phyloP scores from a whole-genome alignment of 225 moss, liverwort and hornwort genomes.

The Marchantia paleacea region DNA sequence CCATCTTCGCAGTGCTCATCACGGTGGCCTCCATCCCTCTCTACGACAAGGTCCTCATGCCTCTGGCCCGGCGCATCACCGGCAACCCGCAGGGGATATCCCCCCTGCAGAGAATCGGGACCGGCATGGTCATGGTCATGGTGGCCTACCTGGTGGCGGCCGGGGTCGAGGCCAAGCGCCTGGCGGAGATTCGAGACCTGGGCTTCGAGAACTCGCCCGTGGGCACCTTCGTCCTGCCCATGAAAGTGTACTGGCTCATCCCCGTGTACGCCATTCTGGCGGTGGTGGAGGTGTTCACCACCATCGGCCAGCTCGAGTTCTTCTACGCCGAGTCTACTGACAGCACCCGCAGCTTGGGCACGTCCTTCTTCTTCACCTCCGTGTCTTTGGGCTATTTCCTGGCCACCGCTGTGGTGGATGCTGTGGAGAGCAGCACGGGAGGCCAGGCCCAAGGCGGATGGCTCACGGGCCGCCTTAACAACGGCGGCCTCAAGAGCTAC shows the following conservation, averaged over 20 bases:
- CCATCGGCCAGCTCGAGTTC: constrained; percentile 25
- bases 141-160: constrained; percentile 31
- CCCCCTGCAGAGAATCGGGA: constrained; percentile 18
- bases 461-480: constrained; percentile 12
- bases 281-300: constrained; percentile 17
- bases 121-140: constrained; percentile 28
- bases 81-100: constrained; percentile 14
- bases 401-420: constrained; percentile 10
- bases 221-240: constrained; percentile 17
- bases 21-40: constrained; percentile 13
- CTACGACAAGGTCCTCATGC: constrained; percentile 10
- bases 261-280: constrained; percentile 23
- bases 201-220: constrained; percentile 4
- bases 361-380: constrained; percentile 7
- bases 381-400: constrained; percentile 13
- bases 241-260: constrained; percentile 24
- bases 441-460: not conserved
- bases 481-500: constrained; percentile 15
- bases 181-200: constrained; percentile 13
- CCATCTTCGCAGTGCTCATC: constrained; percentile 17
- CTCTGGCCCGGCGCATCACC: constrained; percentile 16
- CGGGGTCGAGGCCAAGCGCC: constrained; percentile 24
- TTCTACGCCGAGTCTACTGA: constrained; percentile 25
- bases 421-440: constrained; percentile 8
- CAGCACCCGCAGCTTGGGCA: constrained; percentile 13